Percentiles rank a stretch among this genome's conserved stretches.
Conservation (phyloP, 805 yeast species). For the Candida caryicola region DNA sequence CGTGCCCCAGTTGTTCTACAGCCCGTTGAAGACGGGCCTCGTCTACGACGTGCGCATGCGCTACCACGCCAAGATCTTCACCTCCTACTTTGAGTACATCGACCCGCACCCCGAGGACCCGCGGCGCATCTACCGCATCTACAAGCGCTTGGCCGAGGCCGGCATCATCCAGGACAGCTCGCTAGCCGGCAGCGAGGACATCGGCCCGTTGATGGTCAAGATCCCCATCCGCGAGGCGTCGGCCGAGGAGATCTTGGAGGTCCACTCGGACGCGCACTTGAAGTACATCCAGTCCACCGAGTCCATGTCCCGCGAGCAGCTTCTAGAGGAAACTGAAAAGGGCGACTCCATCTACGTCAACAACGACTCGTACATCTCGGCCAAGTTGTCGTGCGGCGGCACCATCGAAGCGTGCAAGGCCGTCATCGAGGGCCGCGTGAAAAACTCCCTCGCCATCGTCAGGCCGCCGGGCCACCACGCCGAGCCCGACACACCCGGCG, state of each 20-base stretch:
- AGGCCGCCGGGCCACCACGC: constrained; percentile 99
- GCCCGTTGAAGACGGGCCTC: constrained; percentile 83
- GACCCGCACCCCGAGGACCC: constrained; percentile 99
- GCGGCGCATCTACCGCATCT: constrained; percentile 87
- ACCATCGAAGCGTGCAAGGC: constrained; percentile 95
- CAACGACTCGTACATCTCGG: constrained; percentile 83
- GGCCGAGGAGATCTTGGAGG: constrained; percentile 78
- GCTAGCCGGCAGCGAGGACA: constrained; percentile 65
- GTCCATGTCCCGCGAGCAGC: constrained; percentile 69
- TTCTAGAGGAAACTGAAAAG: constrained; percentile 78
- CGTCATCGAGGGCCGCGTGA: constrained; percentile 88
- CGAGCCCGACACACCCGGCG: constrained; percentile 96
- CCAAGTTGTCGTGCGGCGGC: constrained; percentile 93
- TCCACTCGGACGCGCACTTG: constrained; percentile 80
- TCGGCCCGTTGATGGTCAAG: constrained; percentile 84
- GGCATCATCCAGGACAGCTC: constrained; percentile 83
- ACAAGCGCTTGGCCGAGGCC: constrained; percentile 89
- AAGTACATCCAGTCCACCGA: constrained; percentile 73
- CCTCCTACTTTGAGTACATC: constrained; percentile 87
- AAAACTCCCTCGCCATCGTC: constrained; percentile 89
- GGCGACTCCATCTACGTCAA: constrained; percentile 96
- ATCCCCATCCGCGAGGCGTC: constrained; percentile 90
- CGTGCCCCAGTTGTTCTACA: constrained; percentile 66
- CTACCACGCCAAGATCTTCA: constrained; percentile 91
- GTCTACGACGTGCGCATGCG: constrained; percentile 97